These are phyloP conservation scores for Neurospora pannonica DNA, from an alignment of 495 filamentous ascomycete species.

Conservation along the genomic window DNA sequence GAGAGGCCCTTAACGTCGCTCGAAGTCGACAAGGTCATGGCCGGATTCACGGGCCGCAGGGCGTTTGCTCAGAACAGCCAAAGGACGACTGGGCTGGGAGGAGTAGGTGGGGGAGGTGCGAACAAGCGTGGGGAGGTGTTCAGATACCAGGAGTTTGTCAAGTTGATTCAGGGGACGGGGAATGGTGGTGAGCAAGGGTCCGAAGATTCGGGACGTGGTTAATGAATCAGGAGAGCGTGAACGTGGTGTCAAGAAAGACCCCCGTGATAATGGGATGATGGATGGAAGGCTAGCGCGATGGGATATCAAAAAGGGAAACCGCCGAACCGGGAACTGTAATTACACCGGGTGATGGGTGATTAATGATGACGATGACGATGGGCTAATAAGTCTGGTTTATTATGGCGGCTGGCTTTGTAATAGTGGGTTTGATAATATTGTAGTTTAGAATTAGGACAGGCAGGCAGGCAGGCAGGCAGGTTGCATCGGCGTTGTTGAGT, in stretches of 20 bases:
- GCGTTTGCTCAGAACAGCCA: conserved; percentile 54
- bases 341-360: neutral
- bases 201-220: conserved; percentile 14
- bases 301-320: neutral
- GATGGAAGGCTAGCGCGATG: neutral
- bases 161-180: conserved; percentile 40
- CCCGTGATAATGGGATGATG: neutral
- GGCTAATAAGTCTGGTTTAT: neutral
- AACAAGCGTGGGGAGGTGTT: conserved; percentile 62
- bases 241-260: neutral
- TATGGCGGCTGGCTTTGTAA: neutral
- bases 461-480: neutral
- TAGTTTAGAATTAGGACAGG: neutral
- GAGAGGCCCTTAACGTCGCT: conserved; percentile 55
- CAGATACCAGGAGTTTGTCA: conserved; percentile 69
- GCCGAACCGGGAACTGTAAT: neutral
- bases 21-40: conserved; percentile 76
- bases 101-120: conserved; percentile 21
- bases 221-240: conserved; percentile 4
- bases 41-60: conserved; percentile 71
- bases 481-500: neutral
- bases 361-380: neutral
- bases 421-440: neutral
- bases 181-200: conserved; percentile 21
- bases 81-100: neutral